Conservation (phyloP, 208 protist genomes). For the Paratrypanosoma confusum region DNA sequence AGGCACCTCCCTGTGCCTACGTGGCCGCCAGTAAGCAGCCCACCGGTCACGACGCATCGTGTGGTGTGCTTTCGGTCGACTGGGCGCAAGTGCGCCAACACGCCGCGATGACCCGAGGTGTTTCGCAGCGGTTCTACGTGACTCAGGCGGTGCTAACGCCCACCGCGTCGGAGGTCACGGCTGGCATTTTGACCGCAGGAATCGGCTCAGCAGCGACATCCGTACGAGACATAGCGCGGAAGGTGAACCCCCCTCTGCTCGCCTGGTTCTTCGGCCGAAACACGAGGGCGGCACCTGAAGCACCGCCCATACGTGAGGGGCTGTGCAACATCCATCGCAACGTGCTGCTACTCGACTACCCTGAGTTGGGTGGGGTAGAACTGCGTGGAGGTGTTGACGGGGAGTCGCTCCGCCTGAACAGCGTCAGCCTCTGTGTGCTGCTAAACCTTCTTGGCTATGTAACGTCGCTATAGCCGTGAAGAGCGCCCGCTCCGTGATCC, state of each 20-base stretch:
- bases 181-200: conserved; percentile 4
- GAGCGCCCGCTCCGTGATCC: too few relatives aligned
- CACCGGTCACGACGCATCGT: too few relatives aligned
- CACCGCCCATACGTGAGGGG: not conserved
- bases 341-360: conserved; percentile 39
- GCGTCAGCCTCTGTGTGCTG: conserved; percentile 25
- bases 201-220: not conserved
- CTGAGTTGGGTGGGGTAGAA: conserved; percentile 10
- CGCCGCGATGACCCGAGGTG: too few relatives aligned
- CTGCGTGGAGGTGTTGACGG: not conserved
- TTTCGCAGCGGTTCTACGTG: conserved; percentile 17
- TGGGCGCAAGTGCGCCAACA: too few relatives aligned
- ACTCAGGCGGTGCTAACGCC: conserved; percentile 37
- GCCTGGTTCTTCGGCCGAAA: conserved; percentile 26
- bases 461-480: too few relatives aligned
- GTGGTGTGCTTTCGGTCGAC: too few relatives aligned
- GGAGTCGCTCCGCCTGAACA: conserved; percentile 4
- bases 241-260: conserved; percentile 20
- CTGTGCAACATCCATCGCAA: conserved; percentile 21
- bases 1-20: too few relatives aligned
- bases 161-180: conserved; percentile 5
- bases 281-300: not conserved
- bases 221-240: conserved; percentile 12
- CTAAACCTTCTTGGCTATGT: conserved; percentile 34
- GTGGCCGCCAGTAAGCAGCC: too few relatives aligned